Evolutionary conservation across 2,329 filamentous ascomycete species (phyloP).

Genomic region (Ceratocystis harringtonii): DNA sequence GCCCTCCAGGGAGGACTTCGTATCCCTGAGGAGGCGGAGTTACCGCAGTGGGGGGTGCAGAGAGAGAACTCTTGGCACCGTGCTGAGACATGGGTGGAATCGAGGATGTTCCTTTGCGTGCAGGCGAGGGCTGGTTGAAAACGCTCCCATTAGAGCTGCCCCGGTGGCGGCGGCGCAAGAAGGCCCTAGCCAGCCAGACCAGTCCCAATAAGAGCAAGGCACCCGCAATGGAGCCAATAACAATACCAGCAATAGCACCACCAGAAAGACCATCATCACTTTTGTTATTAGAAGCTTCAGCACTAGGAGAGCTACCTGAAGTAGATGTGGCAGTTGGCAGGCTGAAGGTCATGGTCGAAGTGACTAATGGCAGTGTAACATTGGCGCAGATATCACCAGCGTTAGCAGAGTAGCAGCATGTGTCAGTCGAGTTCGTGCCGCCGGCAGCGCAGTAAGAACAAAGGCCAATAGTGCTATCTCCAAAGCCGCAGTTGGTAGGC

Average conservation of each 20-base stretch:
- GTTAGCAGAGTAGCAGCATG: slow-evolving; percentile 76
- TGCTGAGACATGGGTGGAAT: slow-evolving; percentile 25
- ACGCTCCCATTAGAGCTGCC: slow-evolving; percentile 52
- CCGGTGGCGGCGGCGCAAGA: slow-evolving; percentile 35
- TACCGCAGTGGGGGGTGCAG: slow-evolving; percentile 12
- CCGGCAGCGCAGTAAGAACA: slow-evolving; percentile 77
- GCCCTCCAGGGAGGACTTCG: slow-evolving; percentile 67
- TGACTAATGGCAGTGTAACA: slow-evolving; percentile 64
- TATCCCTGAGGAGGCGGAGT: slow-evolving; percentile 36
- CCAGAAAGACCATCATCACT: slow-evolving; percentile 42
- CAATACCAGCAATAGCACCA: slow-evolving; percentile 83
- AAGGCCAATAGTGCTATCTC: slow-evolving; percentile 53
- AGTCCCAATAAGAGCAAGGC: slow-evolving; percentile 53
- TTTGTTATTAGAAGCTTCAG: slow-evolving; percentile 21
- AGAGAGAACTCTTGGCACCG: slow-evolving; percentile 15
- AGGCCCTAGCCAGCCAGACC: slow-evolving; percentile 50
- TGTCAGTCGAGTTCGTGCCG: slow-evolving; percentile 83
- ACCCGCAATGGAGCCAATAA: slow-evolving; percentile 63
- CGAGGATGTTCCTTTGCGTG: slow-evolving; percentile 35
- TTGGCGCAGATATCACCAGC: slow-evolving; percentile 57
- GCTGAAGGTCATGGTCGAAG: slow-evolving; percentile 49
- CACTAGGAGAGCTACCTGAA: slow-evolving; percentile 26
- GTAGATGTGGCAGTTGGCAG: slow-evolving; percentile 34
- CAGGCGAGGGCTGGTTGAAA: slow-evolving; percentile 79
- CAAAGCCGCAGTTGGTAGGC: slow-evolving; percentile 73